A percentile compares a stretch with the other conserved stretches of the same genome.
phyloP scores from a whole-genome alignment of 371 early-diverging fungal species.

The Rhizopus sp. region DNA sequence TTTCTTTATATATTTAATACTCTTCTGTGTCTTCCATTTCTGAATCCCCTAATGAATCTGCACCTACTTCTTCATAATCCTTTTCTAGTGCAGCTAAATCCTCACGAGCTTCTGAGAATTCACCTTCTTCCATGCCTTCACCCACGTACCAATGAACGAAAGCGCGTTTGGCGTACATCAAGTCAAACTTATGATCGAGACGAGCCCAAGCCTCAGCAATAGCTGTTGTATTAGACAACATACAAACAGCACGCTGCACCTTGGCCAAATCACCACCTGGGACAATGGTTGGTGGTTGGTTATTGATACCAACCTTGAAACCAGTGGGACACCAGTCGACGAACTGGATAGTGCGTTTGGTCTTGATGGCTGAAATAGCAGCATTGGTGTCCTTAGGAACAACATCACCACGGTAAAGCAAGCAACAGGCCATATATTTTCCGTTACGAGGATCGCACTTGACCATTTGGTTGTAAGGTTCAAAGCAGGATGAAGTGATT shows the following conservation, averaged over 20 bases:
- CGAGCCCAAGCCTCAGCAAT: slow-evolving; percentile 94
- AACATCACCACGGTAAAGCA: slow-evolving; percentile 92
- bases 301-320: slow-evolving; percentile 95
- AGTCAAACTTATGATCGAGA: slow-evolving; percentile 90
- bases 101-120: slow-evolving; percentile 99
- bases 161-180: slow-evolving; percentile 95
- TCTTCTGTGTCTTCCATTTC: slow-evolving; percentile 57
- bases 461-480: slow-evolving; percentile 93
- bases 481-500: slow-evolving; percentile 90
- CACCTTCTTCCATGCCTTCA: slow-evolving; percentile 87
- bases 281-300: slow-evolving; percentile 81
- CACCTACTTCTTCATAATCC: slow-evolving; percentile 97
- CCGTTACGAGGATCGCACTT: slow-evolving; percentile 93
- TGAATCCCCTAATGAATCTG: slow-evolving; percentile 66
- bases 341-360: slow-evolving; percentile 88
- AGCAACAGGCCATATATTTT: slow-evolving; percentile 94
- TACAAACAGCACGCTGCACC: slow-evolving; percentile 90
- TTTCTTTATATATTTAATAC: slow-evolving; percentile 6
- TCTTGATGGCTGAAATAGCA: slow-evolving; percentile 84
- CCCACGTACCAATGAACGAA: slow-evolving; percentile 98
- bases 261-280: slow-evolving; percentile 86
- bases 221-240: slow-evolving; percentile 93
- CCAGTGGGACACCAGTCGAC: slow-evolving; percentile 97
- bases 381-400: slow-evolving; percentile 82
- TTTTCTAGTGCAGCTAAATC: slow-evolving; percentile 98